Evolutionary conservation across 2,329 filamentous ascomycete species (phyloP).

Genomic region (Ophidiomyces ophidiicola): DNA sequence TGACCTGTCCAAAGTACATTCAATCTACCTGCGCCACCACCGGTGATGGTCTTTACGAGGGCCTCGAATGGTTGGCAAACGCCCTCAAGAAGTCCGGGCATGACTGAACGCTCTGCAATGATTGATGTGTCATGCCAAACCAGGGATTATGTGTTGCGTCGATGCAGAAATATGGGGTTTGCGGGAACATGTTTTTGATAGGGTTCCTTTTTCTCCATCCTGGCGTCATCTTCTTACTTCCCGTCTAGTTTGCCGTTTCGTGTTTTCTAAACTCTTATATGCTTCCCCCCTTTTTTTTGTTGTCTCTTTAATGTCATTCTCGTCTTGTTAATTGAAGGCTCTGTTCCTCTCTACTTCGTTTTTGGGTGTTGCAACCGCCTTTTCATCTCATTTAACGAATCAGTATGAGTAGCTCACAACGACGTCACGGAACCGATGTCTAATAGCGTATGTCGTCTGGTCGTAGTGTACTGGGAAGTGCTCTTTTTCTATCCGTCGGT

Average conservation of each 20-base stretch:
- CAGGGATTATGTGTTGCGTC: conserved; percentile 14
- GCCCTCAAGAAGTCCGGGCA: conserved; percentile 60
- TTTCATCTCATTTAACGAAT: no score
- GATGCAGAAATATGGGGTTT: conserved; percentile 14
- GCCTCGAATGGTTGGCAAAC: conserved; percentile 84
- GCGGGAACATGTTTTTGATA: conserved; percentile 12
- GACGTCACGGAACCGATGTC: no score
- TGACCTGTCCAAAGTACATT: conserved; percentile 58
- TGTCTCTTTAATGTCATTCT: conserved; percentile 8
- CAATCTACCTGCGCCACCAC: conserved; percentile 99
- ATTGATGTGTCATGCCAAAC: conserved; percentile 14
- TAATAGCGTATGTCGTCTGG: no score
- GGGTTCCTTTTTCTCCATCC: conserved; percentile 11
- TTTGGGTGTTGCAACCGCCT: no score
- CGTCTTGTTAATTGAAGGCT: conserved; percentile 9
- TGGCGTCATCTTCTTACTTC: conserved; percentile 12
- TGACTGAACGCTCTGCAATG: conserved; percentile 29
- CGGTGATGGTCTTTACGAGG: conserved; percentile 98
- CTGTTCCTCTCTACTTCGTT: neutral
- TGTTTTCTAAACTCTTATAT: conserved; percentile 7
- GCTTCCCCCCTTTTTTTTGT: conserved; percentile 2
- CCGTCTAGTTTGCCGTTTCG: conserved; percentile 6
- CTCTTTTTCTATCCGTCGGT: no score
- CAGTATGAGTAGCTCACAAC: no score
- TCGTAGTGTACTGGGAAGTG: no score